Conservation (phyloP, 169 alveolate species). For the Cryptosporidium parvum region DNA sequence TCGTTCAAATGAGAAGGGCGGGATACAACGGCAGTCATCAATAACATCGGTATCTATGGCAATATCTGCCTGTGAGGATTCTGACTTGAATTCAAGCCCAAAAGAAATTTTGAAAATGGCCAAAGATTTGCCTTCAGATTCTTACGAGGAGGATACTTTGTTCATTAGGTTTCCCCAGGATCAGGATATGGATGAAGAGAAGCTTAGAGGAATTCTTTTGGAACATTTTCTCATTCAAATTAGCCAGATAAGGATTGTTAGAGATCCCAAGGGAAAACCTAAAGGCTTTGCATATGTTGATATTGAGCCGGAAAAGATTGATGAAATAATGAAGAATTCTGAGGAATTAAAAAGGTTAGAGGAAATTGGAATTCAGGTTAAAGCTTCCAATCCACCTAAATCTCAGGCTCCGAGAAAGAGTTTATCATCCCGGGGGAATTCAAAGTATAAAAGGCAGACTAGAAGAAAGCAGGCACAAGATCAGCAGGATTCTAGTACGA, state of each 20-base stretch:
- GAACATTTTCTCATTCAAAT: conserved; percentile 21
- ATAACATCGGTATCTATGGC: not conserved
- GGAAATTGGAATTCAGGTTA: conserved; percentile 9
- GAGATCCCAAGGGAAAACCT: conserved; percentile 59
- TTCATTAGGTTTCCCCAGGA: conserved; percentile 68
- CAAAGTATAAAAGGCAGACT: not conserved
- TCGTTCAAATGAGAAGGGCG: not conserved
- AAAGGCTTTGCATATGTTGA: conserved; percentile 81
- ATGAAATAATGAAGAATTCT: conserved; percentile 20
- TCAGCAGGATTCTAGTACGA: not conserved
- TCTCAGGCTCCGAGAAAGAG: not conserved
- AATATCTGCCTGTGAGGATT: conserved; percentile 4
- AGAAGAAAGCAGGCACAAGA: conserved; percentile 3
- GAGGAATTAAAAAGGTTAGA: not conserved
- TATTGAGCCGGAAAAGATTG: conserved; percentile 52
- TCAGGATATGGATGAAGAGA: conserved; percentile 61
- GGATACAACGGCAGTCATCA: not conserved
- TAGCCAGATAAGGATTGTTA: conserved; percentile 76
- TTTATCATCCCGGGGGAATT: not conserved
- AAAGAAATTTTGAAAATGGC: not conserved
- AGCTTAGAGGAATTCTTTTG: conserved; percentile 16
- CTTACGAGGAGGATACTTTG: conserved; percentile 50
- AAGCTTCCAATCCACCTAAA: conserved; percentile 32
- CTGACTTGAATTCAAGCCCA: conserved; percentile 14
- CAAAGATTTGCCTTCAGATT: conserved; percentile 4